Base-by-base conservation (phyloP, 148 eudicot species). In the Persicaria maculosa region DNA sequence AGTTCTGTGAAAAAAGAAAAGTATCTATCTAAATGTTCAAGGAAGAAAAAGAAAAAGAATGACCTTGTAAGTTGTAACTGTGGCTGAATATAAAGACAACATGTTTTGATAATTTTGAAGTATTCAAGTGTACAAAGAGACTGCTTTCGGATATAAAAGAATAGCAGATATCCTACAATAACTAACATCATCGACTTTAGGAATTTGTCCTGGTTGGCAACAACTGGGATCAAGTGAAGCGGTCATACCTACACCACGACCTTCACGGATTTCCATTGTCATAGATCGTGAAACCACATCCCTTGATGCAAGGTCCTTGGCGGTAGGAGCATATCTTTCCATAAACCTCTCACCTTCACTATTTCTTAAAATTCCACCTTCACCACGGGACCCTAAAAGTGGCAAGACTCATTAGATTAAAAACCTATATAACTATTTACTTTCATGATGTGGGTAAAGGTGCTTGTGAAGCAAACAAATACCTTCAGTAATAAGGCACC, bases 201-300 rank as follows among this genome's bases (percentile, higher is more conserved):
- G 9, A 54, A n/a, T 3, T 15, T 6, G 9, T 12, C 47, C 6
- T 5, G 15, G 50, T 48, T 48, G 3, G 52, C 52, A 15, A 15
- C 16, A 12, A 54, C 59, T 4, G 16, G n/a, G n/a, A 54, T 8
- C 52, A 16, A 31, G 40, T 54, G 10, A 58, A 62, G 16, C 11
- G 44, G 44, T 72, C 88, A 74, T 88, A 95, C 99, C 99, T 70
- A 95, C 99, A 83, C 99, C 99, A 84, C 99, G 99, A 17, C 99
- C 99, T 85, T 95, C 99, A 52, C 97, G 90, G 75, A 95, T 95
- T 84, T 95, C 99, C 99, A 95, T 92, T 16, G 99, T 95, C 99
- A 95, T 95, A 64, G 97, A 95, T 79, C 99, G 88, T 14, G 97
- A 95, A 76, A 95, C 99, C 71, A 95, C 90, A 75, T 95, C 99